Conservation (phyloP, 257 asterid species). For the Anisodus acutangulus region DNA sequence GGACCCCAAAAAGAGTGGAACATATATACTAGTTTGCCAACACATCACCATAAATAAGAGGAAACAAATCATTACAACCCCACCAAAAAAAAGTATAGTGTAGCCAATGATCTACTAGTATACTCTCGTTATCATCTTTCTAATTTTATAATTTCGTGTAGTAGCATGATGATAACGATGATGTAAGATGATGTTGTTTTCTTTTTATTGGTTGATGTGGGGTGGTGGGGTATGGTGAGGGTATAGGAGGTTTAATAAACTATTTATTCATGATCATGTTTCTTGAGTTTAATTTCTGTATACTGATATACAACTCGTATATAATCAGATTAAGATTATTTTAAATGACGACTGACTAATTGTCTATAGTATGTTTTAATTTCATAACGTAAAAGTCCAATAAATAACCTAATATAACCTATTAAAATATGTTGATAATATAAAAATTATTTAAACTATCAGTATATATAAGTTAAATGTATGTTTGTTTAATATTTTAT, state of each 20-base stretch:
- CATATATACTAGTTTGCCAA: slow-evolving; percentile 12
- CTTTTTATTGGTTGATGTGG: neutral
- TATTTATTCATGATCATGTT: neutral
- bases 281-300: neutral
- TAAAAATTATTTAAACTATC: neutral
- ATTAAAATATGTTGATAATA: neutral
- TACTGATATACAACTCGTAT: fast-evolving
- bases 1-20: slow-evolving; percentile 18
- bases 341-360: neutral
- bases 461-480: neutral
- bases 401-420: neutral
- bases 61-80: neutral
- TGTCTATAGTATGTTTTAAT: neutral
- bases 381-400: neutral
- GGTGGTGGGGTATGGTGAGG: neutral
- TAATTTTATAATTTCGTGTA: neutral
- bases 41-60: slow-evolving; percentile 28
- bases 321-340: neutral
- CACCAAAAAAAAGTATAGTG: neutral
- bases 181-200: slow-evolving; percentile 2
- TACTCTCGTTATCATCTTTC: neutral
- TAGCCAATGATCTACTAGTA: neutral
- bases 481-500: neutral
- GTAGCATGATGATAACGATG: slow-evolving; percentile 1
- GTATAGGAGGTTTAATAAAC: neutral